Conservation (phyloP, 371 early-diverging fungal genomes). For the Mortierella sp. region DNA sequence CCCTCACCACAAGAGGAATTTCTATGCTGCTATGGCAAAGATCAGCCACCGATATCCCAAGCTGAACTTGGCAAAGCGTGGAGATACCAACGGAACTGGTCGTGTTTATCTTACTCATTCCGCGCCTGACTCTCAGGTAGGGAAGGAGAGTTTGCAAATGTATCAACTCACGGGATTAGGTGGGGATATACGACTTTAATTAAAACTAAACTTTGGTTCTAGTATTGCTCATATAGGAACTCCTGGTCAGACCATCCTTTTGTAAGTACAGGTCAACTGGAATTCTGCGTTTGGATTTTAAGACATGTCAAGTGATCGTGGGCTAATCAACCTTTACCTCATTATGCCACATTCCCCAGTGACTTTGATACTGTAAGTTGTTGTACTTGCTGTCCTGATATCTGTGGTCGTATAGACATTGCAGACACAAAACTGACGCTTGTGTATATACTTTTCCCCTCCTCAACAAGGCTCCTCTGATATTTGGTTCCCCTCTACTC, state of each 20-base stretch:
- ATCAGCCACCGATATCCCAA: constrained; percentile 26
- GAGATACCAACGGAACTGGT: background rate
- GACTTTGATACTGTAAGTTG: constrained; percentile 23
- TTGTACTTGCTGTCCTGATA: background rate
- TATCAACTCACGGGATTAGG: too few relatives aligned
- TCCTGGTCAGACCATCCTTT: constrained; percentile 6
- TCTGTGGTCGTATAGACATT: background rate
- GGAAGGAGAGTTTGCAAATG: too few relatives aligned
- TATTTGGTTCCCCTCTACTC: constrained; percentile 46
- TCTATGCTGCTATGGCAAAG: constrained; percentile 28
- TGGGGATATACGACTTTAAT: background rate
- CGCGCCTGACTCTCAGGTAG: constrained; percentile 2
- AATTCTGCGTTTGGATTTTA: background rate
- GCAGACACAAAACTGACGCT: background rate
- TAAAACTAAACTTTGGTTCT: background rate
- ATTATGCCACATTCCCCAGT: background rate
- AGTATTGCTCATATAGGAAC: constrained; percentile 14
- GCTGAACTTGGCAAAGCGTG: constrained; percentile 7
- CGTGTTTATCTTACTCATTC: background rate
- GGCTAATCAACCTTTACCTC: background rate
- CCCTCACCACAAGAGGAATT: constrained; percentile 26
- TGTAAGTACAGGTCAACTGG: constrained; percentile 1
- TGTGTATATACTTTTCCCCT: background rate
- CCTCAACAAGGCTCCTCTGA: constrained; percentile 39
- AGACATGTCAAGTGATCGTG: background rate